A percentile compares a stretch with the other conserved stretches of the same genome.
These are phyloP conservation scores for Penicillium sp. DNA, from an alignment of 2,329 filamentous ascomycete genomes.

Conservation along the genomic window DNA sequence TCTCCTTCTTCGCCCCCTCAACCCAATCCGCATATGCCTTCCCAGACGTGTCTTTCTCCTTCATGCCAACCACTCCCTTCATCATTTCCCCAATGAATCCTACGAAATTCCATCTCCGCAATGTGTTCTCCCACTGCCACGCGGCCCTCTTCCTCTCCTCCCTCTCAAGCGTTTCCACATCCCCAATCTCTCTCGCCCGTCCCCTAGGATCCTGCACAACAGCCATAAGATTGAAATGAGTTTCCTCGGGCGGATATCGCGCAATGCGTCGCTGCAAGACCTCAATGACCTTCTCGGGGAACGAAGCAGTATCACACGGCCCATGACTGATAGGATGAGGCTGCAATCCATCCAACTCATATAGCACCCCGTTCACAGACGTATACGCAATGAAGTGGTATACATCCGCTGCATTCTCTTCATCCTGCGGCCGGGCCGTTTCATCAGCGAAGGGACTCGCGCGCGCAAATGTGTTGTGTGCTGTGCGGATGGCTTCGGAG, in stretches of 20 bases:
- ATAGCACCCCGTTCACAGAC: conserved; percentile 72
- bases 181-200: conserved; percentile 75
- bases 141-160: conserved; percentile 80
- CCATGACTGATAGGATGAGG: conserved; percentile 90
- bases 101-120: conserved; percentile 92
- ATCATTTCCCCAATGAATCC: conserved; percentile 89
- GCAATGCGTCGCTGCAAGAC: conserved; percentile 81
- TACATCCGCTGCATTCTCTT: conserved; percentile 69
- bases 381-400: conserved; percentile 99
- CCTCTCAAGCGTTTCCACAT: conserved; percentile 70
- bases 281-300: conserved; percentile 78
- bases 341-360: conserved; percentile 94
- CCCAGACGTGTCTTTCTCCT: conserved; percentile 61
- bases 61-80: conserved; percentile 76
- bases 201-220: conserved; percentile 82
- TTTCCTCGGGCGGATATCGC: conserved; percentile 82
- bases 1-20: conserved; percentile 59
- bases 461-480: conserved; percentile 87
- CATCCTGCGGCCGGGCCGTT: conserved; percentile 69
- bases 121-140: conserved; percentile 94
- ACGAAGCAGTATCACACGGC: conserved; percentile 64
- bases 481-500: conserved; percentile 67
- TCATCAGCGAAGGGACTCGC: conserved; percentile 92
- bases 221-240: conserved; percentile 92
- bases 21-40: conserved; percentile 75